A percentile compares a stretch with the other conserved stretches of the same genome.
Conservation (phyloP, 2,329 filamentous ascomycete genomes). For the Alternaria triticimaculans region DNA sequence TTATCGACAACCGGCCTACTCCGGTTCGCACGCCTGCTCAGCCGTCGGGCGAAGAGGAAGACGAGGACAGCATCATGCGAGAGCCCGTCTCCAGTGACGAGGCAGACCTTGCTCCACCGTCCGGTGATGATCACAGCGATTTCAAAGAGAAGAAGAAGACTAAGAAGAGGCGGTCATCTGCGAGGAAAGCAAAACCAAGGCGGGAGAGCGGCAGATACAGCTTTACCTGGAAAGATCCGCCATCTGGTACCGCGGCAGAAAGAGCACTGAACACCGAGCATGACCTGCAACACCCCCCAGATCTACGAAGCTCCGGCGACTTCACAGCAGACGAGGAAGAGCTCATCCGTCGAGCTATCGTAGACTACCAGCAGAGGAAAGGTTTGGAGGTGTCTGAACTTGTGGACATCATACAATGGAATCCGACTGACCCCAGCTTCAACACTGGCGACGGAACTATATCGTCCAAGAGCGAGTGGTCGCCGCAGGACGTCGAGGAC, state of each 20-base stretch:
- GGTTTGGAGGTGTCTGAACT: conserved; percentile 20
- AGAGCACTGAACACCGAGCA: conserved; percentile 16
- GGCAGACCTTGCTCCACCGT: not conserved
- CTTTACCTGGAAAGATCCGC: not conserved
- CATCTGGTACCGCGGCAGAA: conserved; percentile 16
- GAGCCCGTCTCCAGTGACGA: conserved; percentile 2
- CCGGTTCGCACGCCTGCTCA: conserved; percentile 2
- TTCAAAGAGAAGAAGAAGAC: not conserved
- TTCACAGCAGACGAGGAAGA: conserved; percentile 33
- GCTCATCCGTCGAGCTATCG: conserved; percentile 30
- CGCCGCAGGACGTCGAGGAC: conserved; percentile 4
- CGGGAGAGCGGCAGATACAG: not conserved
- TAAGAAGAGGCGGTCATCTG: not conserved
- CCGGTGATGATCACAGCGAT: not conserved
- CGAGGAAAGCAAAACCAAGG: not conserved
- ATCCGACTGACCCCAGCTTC: not conserved
- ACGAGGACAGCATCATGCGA: not conserved
- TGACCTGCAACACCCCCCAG: conserved; percentile 20
- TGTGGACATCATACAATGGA: conserved; percentile 31
- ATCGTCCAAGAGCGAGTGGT: not conserved
- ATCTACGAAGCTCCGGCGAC: conserved; percentile 21
- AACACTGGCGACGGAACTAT: not conserved
- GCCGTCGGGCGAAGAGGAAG: not conserved
- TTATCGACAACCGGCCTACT: not conserved
- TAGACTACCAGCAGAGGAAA: conserved; percentile 27